phyloP scores from a whole-genome alignment of 768 basidiomycete species.

The Suillus discolor region DNA sequence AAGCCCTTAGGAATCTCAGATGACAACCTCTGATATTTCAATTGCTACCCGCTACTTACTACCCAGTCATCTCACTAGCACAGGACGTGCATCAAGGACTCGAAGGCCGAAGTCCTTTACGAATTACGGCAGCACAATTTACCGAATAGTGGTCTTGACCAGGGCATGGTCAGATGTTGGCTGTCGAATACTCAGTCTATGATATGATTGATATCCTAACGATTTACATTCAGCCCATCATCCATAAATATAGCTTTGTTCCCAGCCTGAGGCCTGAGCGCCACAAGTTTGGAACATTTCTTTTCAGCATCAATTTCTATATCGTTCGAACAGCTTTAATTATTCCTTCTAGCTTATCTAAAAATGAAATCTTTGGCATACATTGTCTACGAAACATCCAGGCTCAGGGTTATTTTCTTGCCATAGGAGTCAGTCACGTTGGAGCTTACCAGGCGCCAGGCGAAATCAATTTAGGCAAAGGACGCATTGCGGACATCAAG shows the following conservation, averaged over 20 bases:
- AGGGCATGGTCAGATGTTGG: not conserved
- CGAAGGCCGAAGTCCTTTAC: not conserved
- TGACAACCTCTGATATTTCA: conserved; percentile 16
- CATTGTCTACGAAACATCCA: not conserved
- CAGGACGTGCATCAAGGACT: not conserved
- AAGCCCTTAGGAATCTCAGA: conserved; percentile 46
- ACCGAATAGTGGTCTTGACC: not conserved
- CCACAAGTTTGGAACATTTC: not conserved
- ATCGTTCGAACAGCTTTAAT: not conserved
- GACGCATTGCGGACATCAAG: no score
- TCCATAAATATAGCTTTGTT: not conserved
- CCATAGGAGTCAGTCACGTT: not conserved
- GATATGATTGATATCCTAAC: not conserved
- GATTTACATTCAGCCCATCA: not conserved
- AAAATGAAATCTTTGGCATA: not conserved
- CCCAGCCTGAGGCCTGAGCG: not conserved
- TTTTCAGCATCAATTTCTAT: not conserved
- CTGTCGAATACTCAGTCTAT: not conserved
- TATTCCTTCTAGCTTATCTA: not conserved
- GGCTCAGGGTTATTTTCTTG: no score
- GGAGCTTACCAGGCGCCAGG: no score
- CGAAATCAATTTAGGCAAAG: no score
- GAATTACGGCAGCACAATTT: not conserved
- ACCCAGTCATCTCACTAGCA: not conserved
- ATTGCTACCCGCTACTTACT: not conserved